Evolutionary conservation across 2,329 filamentous ascomycete genomes (phyloP).

Genomic region (Cladobotryum protrusum): DNA sequence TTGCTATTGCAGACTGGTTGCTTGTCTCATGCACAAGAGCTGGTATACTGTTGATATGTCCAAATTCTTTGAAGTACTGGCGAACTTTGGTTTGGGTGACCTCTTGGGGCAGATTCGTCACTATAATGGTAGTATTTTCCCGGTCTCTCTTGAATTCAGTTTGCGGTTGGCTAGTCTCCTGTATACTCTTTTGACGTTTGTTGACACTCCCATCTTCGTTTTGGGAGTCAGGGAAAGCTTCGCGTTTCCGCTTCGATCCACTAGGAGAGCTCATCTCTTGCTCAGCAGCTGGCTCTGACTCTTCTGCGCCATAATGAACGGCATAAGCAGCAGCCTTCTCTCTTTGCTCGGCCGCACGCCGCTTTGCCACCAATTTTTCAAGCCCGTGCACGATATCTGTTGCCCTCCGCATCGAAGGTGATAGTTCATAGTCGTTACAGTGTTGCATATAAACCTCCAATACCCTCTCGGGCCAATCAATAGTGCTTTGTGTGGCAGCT

Average conservation of each 20-base stretch:
- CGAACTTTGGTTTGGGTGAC: slow-evolving; percentile 67
- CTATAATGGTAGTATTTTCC: slow-evolving; percentile 80
- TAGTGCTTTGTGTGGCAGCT: slow-evolving; percentile 53
- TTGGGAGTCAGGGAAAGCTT: slow-evolving; percentile 43
- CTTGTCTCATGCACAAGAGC: slow-evolving; percentile 55
- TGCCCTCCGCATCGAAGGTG: slow-evolving; percentile 66
- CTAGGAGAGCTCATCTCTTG: slow-evolving; percentile 30
- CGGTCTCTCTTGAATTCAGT: slow-evolving; percentile 67
- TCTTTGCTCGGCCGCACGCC: slow-evolving; percentile 59
- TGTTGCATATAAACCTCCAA: slow-evolving; percentile 69
- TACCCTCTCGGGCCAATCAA: slow-evolving; percentile 74
- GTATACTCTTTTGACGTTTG: slow-evolving; percentile 61
- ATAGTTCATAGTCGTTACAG: slow-evolving; percentile 85
- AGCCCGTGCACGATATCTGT: slow-evolving; percentile 67
- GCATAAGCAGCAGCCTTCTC: slow-evolving; percentile 50
- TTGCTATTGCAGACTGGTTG: slow-evolving; percentile 57
- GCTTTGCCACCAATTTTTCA: slow-evolving; percentile 55
- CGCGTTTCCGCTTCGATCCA: slow-evolving; percentile 68
- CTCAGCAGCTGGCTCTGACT: slow-evolving; percentile 18
- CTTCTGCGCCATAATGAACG: slow-evolving; percentile 29
- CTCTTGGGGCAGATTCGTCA: slow-evolving; percentile 67
- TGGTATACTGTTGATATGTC: slow-evolving; percentile 72
- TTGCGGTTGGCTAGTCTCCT: slow-evolving; percentile 23
- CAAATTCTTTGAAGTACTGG: slow-evolving; percentile 89
- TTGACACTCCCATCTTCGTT: slow-evolving; percentile 38